Percentiles rank a stretch among this genome's conserved stretches.
Conservation (phyloP, 2,329 filamentous ascomycete genomes). For the Pseudohalonectria lignicola region DNA sequence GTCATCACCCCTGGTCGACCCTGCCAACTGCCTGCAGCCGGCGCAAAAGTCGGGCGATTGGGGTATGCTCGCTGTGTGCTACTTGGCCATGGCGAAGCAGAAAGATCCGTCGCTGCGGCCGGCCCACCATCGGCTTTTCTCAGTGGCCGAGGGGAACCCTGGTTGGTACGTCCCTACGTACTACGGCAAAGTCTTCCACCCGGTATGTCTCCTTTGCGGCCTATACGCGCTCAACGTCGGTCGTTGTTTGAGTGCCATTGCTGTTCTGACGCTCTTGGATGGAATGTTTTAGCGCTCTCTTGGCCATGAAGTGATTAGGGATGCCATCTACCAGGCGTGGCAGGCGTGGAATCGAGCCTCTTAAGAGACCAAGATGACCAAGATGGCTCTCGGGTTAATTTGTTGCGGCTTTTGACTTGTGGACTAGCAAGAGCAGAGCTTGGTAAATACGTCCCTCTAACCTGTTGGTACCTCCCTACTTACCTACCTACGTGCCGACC, state of each 20-base stretch:
- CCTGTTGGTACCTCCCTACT: too few relatives aligned
- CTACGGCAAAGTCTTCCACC: conserved; percentile 34
- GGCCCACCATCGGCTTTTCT: conserved; percentile 13
- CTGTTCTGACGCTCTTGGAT: not conserved
- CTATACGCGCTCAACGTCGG: too few relatives aligned
- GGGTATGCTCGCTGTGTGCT: conserved; percentile 29
- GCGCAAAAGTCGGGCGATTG: conserved; percentile 27
- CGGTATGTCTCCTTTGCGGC: conserved; percentile 15
- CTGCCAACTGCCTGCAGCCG: conserved; percentile 20
- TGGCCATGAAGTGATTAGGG: conserved; percentile 1
- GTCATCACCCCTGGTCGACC: conserved; percentile 22
- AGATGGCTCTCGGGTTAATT: too few relatives aligned
- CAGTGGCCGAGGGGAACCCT: conserved; percentile 20
- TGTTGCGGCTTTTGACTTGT: too few relatives aligned
- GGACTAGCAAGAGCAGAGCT: too few relatives aligned
- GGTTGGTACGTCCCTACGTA: conserved; percentile 37
- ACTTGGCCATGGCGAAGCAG: conserved; percentile 28
- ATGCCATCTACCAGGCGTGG: conserved; percentile 2
- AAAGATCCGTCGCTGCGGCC: conserved; percentile 21
- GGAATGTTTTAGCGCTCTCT: conserved; percentile 3
- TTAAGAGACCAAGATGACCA: too few relatives aligned
- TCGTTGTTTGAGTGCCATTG: not conserved
- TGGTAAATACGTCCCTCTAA: too few relatives aligned
- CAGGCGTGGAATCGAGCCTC: conserved; percentile 9
- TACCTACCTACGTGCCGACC: too few relatives aligned